Evolutionary conservation across 116 monocot species (phyloP).

Genomic region (Iris pallida): DNA sequence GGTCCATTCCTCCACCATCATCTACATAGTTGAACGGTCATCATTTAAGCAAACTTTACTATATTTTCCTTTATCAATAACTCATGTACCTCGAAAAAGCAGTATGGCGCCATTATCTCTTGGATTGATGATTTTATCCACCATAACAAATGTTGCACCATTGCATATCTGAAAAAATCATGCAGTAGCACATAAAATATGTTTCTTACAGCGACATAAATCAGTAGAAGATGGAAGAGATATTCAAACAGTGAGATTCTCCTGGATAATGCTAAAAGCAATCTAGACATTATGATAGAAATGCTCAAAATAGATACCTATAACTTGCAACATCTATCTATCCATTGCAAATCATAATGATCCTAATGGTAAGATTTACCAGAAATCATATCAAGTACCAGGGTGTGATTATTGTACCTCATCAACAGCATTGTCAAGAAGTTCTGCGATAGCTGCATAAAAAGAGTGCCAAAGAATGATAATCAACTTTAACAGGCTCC

Average conservation of each 20-base stretch:
- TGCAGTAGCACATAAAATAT: background rate
- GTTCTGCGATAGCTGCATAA: slow-evolving; percentile 86
- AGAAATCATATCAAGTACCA: too few relatives aligned
- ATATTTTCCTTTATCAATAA: background rate
- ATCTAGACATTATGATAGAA: background rate
- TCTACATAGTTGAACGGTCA: slow-evolving; percentile 27
- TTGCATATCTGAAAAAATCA: slow-evolving; percentile 42
- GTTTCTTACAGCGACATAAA: background rate
- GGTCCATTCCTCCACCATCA: slow-evolving; percentile 95
- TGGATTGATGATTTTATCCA: slow-evolving; percentile 54
- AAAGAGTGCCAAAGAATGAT: slow-evolving; percentile 6
- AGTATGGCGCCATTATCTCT: slow-evolving; percentile 63
- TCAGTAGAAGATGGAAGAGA: background rate
- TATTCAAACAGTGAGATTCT: background rate
- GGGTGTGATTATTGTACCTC: slow-evolving; percentile 36
- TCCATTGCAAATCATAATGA: background rate
- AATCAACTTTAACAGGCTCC: background rate
- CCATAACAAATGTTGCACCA: slow-evolving; percentile 82
- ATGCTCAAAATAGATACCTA: background rate
- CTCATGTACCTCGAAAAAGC: slow-evolving; percentile 66
- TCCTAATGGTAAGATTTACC: too few relatives aligned
- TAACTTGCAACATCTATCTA: background rate
- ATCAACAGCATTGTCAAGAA: slow-evolving; percentile 93
- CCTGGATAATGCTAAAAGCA: background rate
- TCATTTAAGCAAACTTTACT: slow-evolving; percentile 1